These are phyloP conservation scores for Aspergillus taichungensis DNA, from an alignment of 495 filamentous ascomycete species.

Conservation along the genomic window DNA sequence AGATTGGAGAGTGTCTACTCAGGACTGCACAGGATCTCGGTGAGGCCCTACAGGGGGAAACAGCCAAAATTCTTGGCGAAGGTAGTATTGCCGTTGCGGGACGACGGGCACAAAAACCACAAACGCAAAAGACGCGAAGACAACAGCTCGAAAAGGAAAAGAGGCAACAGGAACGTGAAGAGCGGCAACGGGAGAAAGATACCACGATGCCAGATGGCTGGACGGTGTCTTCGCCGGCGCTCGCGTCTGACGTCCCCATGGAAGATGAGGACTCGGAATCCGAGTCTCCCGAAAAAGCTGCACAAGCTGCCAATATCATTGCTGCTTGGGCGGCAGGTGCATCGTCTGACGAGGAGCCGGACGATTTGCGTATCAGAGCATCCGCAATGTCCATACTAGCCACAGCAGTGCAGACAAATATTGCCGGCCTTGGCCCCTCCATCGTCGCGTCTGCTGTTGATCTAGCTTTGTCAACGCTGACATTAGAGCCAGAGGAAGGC, in stretches of 20 bases:
- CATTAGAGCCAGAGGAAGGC: conserved; percentile 53
- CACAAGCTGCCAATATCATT: conserved; percentile 55
- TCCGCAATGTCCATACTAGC: conserved; percentile 71
- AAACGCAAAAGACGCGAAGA: conserved; percentile 45
- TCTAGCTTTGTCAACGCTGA: conserved; percentile 54
- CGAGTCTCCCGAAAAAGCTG: conserved; percentile 41
- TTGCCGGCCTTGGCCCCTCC: conserved; percentile 47
- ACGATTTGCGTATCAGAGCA: conserved; percentile 69
- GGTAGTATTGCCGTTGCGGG: conserved; percentile 59
- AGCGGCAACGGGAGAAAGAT: conserved; percentile 26
- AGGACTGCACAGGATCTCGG: conserved; percentile 60
- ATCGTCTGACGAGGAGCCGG: conserved; percentile 40
- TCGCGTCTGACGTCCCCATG: conserved; percentile 19
- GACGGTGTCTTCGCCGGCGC: conserved; percentile 18
- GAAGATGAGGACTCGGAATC: conserved; percentile 32
- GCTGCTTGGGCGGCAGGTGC: conserved; percentile 64
- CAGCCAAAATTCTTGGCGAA: conserved; percentile 46
- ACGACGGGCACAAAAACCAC: conserved; percentile 47
- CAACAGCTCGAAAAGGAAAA: conserved; percentile 40
- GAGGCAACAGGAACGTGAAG: conserved; percentile 33
- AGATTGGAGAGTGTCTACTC: conserved; percentile 64
- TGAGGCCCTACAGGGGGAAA: conserved; percentile 50
- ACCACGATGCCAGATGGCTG: conserved; percentile 22
- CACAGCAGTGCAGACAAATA: conserved; percentile 55
- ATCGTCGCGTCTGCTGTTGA: conserved; percentile 55